A percentile compares a stretch with the other conserved stretches of the same genome.
Conservation (phyloP, 2,329 filamentous ascomycete species). For the Cyphellophora europaea region DNA sequence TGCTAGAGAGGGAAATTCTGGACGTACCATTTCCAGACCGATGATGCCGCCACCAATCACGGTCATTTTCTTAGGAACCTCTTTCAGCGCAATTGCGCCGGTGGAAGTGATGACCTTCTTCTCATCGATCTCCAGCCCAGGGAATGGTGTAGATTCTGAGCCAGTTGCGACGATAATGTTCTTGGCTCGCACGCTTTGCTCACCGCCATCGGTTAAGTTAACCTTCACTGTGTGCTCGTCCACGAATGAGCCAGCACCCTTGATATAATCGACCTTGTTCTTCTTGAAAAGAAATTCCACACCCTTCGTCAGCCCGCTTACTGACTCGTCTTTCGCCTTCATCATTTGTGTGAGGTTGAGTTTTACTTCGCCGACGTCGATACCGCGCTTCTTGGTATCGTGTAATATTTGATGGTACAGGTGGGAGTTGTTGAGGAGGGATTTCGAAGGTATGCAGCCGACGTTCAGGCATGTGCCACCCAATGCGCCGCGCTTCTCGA, state of each 20-base stretch:
- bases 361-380: slow-evolving; percentile 94
- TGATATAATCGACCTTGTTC: slow-evolving; percentile 97
- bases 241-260: slow-evolving; percentile 79
- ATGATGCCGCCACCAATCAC: slow-evolving; percentile 99
- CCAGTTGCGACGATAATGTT: slow-evolving; percentile 98
- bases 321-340: slow-evolving; percentile 95
- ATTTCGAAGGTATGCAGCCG: slow-evolving; percentile 98
- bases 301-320: slow-evolving; percentile 83
- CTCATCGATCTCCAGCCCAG: slow-evolving; percentile 91
- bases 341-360: slow-evolving; percentile 93
- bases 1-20: not conserved
- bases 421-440: slow-evolving; percentile 98
- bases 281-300: slow-evolving; percentile 99
- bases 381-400: slow-evolving; percentile 93
- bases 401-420: slow-evolving; percentile 95
- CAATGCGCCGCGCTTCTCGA: slow-evolving; percentile 93
- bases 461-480: slow-evolving; percentile 98
- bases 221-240: slow-evolving; percentile 90
- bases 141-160: slow-evolving; percentile 91
- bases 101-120: slow-evolving; percentile 96
- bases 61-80: slow-evolving; percentile 92
- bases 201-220: slow-evolving; percentile 80
- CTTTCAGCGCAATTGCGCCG: slow-evolving; percentile 76
- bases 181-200: slow-evolving; percentile 79
- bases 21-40: slow-evolving; percentile 83